A percentile compares a stretch with the other conserved stretches of the same genome.
Evolutionary conservation across 352 stramenopile genomes (phyloP).

Genomic region (Globisporangium mamillatum): DNA sequence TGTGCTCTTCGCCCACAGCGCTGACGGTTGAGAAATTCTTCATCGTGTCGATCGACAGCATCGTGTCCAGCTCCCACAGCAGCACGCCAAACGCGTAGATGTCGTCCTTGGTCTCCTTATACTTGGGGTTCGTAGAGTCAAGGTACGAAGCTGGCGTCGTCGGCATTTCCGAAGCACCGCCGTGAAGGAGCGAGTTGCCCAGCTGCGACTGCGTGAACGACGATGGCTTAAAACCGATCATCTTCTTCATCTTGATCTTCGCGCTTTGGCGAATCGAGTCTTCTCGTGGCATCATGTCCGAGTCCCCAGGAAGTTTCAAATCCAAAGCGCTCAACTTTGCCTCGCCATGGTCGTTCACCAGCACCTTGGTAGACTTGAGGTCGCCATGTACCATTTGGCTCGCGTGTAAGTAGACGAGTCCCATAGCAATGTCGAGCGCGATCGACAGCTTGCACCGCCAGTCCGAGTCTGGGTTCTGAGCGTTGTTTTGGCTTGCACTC

Average conservation of each 20-base stretch:
- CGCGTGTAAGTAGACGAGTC: constrained; percentile 68
- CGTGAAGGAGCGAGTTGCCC: constrained; percentile 15
- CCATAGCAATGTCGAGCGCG: constrained; percentile 79
- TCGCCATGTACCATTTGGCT: constrained; percentile 58
- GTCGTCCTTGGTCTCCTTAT: constrained; percentile 28
- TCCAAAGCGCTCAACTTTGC: constrained; percentile 78
- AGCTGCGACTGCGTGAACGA: constrained; percentile 30
- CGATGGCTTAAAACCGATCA: constrained; percentile 31
- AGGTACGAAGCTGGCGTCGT: constrained; percentile 1
- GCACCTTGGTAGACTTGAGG: constrained; percentile 60
- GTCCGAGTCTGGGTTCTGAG: constrained; percentile 42
- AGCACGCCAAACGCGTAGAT: constrained; percentile 73
- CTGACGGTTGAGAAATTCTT: constrained; percentile 34
- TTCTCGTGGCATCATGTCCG: constrained; percentile 21
- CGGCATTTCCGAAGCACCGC: background rate
- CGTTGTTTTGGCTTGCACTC: constrained; percentile 22
- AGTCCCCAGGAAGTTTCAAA: constrained; percentile 30
- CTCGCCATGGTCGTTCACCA: constrained; percentile 71
- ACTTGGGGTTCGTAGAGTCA: background rate
- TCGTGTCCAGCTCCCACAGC: constrained; percentile 75
- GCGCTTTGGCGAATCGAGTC: constrained; percentile 51
- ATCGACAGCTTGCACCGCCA: constrained; percentile 76
- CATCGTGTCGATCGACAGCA: constrained; percentile 57
- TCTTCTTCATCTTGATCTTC: constrained; percentile 24
- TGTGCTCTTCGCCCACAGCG: constrained; percentile 37